These are phyloP conservation scores for Harringtonia lauricola DNA, from an alignment of 2,329 filamentous ascomycete species.

Conservation along the genomic window DNA sequence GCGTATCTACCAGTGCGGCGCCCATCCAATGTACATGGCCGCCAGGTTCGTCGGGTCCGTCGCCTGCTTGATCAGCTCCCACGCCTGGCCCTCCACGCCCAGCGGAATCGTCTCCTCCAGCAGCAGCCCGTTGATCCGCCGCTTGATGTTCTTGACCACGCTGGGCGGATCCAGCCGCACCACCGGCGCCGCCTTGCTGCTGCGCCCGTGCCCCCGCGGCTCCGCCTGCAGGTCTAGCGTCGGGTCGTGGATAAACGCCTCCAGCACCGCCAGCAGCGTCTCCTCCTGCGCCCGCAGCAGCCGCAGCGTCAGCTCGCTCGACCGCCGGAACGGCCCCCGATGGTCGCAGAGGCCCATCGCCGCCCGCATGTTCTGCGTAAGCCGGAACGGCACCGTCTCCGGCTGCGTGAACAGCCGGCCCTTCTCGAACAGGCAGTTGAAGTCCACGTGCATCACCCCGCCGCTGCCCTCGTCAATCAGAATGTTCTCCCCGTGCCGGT, in stretches of 20 bases:
- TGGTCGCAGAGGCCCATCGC: slow-evolving; percentile 94
- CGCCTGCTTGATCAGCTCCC: slow-evolving; percentile 83
- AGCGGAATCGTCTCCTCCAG: slow-evolving; percentile 84
- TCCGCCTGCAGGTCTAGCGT: slow-evolving; percentile 71
- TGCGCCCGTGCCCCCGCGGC: slow-evolving; percentile 1
- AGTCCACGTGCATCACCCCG: slow-evolving; percentile 94
- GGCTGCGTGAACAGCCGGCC: slow-evolving; percentile 91
- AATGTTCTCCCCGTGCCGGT: slow-evolving; percentile 95
- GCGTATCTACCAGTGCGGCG: slow-evolving; percentile 46
- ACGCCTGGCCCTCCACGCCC: slow-evolving; percentile 94
- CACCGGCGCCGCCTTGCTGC: slow-evolving; percentile 37
- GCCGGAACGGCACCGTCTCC: slow-evolving; percentile 86
- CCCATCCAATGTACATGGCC: slow-evolving; percentile 97
- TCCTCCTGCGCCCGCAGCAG: slow-evolving; percentile 87
- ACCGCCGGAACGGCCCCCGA: slow-evolving; percentile 85
- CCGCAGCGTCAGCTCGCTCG: slow-evolving; percentile 76
- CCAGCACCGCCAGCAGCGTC: slow-evolving; percentile 91
- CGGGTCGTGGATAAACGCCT: slow-evolving; percentile 94
- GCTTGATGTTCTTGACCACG: slow-evolving; percentile 79
- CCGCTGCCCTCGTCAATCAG: slow-evolving; percentile 89
- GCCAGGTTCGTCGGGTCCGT: slow-evolving; percentile 69
- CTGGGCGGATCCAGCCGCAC: slow-evolving; percentile 50
- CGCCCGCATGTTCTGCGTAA: slow-evolving; percentile 97
- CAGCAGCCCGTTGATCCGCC: slow-evolving; percentile 76
- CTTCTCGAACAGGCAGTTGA: slow-evolving; percentile 99